Conservation (phyloP, 163 green algal genomes). For the Chlorella variabilis region DNA sequence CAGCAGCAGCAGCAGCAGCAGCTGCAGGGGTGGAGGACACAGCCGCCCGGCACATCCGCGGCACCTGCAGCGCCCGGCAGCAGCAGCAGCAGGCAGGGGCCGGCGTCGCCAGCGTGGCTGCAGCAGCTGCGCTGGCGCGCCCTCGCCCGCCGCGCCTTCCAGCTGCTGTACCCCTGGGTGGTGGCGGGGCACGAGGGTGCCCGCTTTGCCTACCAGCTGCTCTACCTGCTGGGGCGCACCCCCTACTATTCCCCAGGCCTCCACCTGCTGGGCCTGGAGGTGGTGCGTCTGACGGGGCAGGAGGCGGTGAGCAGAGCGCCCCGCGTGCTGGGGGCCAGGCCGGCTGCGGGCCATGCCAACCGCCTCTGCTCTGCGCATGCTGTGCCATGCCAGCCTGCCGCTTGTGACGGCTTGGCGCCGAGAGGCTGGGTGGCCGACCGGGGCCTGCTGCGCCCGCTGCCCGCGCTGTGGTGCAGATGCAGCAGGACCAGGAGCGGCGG, state of each 20-base stretch:
- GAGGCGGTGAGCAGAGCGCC: slow-evolving; percentile 59
- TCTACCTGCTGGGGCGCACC: slow-evolving; percentile 71
- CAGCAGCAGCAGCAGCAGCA: background rate
- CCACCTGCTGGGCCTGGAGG: slow-evolving; percentile 66
- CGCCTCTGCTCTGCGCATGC: too few relatives aligned
- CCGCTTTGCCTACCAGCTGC: slow-evolving; percentile 76
- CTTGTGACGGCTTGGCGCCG: too few relatives aligned
- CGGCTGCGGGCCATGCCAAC: too few relatives aligned
- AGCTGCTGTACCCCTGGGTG: slow-evolving; percentile 68
- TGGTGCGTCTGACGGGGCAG: slow-evolving; percentile 68
- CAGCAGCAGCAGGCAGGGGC: background rate
- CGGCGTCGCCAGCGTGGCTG: background rate
- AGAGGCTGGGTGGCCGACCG: too few relatives aligned
- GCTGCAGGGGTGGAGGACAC: background rate
- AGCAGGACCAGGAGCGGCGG: slow-evolving; percentile 31
- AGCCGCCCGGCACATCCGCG: background rate
- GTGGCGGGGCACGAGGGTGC: slow-evolving; percentile 66
- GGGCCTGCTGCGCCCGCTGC: too few relatives aligned
- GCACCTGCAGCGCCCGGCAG: background rate
- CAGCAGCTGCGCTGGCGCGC: background rate
- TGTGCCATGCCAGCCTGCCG: too few relatives aligned
- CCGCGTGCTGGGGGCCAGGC: too few relatives aligned
- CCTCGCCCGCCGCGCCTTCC: slow-evolving; percentile 33
- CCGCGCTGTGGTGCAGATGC: slow-evolving; percentile 40
- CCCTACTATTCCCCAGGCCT: slow-evolving; percentile 64